phyloP scores from a whole-genome alignment of 2,329 filamentous ascomycete species.

The Hymenoscyphus repandus region DNA sequence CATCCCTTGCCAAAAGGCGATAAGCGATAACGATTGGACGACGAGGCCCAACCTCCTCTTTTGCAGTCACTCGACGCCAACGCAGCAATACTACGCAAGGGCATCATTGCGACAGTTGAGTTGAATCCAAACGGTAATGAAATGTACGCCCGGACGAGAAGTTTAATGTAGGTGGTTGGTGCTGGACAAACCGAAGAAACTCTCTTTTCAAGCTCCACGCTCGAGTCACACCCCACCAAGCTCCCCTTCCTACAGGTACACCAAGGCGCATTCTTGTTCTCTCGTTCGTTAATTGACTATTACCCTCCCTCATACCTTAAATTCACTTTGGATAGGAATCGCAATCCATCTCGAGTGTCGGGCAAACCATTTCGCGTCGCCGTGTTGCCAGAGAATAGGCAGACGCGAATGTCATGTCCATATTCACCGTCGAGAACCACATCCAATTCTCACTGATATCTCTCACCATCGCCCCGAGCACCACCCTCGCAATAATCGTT shows the following conservation, averaged over 20 bases:
- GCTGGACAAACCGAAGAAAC: no score
- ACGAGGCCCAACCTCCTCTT: slow-evolving; percentile 12
- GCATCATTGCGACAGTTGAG: no score
- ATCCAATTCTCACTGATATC: slow-evolving; percentile 28
- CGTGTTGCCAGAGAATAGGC: slow-evolving; percentile 4
- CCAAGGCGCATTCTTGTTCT: neutral
- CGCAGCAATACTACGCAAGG: neutral
- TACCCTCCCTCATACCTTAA: neutral
- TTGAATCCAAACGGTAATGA: neutral
- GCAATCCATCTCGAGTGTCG: neutral
- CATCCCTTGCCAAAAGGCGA: slow-evolving; percentile 7
- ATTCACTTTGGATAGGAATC: neutral
- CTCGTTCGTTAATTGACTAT: neutral
- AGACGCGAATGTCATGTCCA: slow-evolving; percentile 25
- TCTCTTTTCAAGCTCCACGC: neutral
- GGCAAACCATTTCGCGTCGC: neutral
- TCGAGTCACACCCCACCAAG: neutral
- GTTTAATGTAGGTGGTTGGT: no score
- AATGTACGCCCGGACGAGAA: neutral
- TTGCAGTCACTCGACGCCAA: neutral
- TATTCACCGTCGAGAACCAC: slow-evolving; percentile 30
- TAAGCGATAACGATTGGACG: slow-evolving; percentile 3
- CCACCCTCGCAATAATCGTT: slow-evolving; percentile 23
- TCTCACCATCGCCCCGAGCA: slow-evolving; percentile 29
- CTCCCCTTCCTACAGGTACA: neutral